Conservation (phyloP, 2,329 filamentous ascomycete genomes). For the Teratosphaeria epicoccoides region DNA sequence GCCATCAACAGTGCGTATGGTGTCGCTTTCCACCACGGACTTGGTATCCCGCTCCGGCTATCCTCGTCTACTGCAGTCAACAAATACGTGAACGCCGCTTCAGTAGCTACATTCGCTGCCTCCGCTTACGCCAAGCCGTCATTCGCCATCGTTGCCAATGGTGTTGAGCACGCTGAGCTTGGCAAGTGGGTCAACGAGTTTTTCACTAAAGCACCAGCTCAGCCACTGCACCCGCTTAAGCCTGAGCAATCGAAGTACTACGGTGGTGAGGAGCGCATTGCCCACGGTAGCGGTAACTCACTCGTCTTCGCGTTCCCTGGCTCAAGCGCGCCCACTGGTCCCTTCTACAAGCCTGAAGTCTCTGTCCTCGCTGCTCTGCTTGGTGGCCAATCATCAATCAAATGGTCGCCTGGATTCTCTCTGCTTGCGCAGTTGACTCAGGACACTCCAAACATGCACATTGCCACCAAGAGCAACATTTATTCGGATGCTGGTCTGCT, state of each 20-base stretch:
- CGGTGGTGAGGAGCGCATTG: constrained; percentile 86
- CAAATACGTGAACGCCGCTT: constrained; percentile 69
- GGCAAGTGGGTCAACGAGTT: constrained; percentile 88
- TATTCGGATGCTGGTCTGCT: constrained; percentile 95
- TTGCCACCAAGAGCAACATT: constrained; percentile 64
- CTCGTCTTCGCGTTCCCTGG: constrained; percentile 89
- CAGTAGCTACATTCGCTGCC: constrained; percentile 64
- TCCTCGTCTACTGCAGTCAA: constrained; percentile 59
- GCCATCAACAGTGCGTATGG: constrained; percentile 79
- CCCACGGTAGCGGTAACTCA: constrained; percentile 66
- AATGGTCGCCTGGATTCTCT: constrained; percentile 91
- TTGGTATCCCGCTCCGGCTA: constrained; percentile 69
- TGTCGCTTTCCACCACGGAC: constrained; percentile 84
- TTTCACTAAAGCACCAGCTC: constrained; percentile 61
- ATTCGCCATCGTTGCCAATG: constrained; percentile 84
- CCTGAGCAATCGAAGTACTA: constrained; percentile 69
- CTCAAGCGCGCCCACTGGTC: constrained; percentile 60
- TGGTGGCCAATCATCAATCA: constrained; percentile 82
- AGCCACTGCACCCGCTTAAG: constrained; percentile 44
- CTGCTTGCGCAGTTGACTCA: constrained; percentile 71
- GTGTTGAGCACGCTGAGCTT: constrained; percentile 63
- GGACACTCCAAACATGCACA: constrained; percentile 53
- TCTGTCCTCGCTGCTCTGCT: constrained; percentile 80
- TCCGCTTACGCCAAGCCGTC: constrained; percentile 80
- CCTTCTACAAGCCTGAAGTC: constrained; percentile 78